Evolutionary conservation across 2,329 filamentous ascomycete species (phyloP).

Genomic region (Paracoccidioides brasiliensis): DNA sequence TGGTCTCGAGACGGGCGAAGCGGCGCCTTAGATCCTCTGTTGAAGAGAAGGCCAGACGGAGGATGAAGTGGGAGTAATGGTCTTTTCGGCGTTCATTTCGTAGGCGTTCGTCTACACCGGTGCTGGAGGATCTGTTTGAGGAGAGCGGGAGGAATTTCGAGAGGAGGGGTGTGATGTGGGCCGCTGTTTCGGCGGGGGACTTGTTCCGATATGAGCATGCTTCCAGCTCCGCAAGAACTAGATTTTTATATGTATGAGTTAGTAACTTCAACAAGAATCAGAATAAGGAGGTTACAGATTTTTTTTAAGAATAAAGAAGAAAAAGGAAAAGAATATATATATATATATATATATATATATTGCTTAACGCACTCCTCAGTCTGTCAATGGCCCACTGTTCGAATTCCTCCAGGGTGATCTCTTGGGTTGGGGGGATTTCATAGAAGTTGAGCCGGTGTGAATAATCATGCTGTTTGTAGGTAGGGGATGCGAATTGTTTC

Average conservation of each 20-base stretch:
- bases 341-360: not conserved
- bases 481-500: slow-evolving; percentile 68
- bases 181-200: slow-evolving; percentile 62
- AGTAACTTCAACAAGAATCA: not conserved
- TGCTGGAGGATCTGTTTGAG: slow-evolving; percentile 53
- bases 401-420: slow-evolving; percentile 93
- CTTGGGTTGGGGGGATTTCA: slow-evolving; percentile 69
- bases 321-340: not conserved
- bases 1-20: slow-evolving; percentile 75
- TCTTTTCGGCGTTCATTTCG: slow-evolving; percentile 75
- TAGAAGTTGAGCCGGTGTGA: slow-evolving; percentile 88
- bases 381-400: slow-evolving; percentile 98
- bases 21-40: slow-evolving; percentile 82
- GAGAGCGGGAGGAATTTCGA: slow-evolving; percentile 76
- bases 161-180: slow-evolving; percentile 73
- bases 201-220: slow-evolving; percentile 92
- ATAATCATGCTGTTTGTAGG: slow-evolving; percentile 68
- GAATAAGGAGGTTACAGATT: not conserved
- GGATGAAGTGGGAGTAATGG: slow-evolving; percentile 95
- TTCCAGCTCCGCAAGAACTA: slow-evolving; percentile 48
- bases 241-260: not conserved
- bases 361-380: slow-evolving; percentile 50
- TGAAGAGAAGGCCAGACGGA: slow-evolving; percentile 79
- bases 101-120: slow-evolving; percentile 39
- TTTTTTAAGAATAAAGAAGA: no score